Evolutionary conservation across 192 early-diverging fungal genomes (phyloP).

Genomic region (Coemansia brasiliensis): DNA sequence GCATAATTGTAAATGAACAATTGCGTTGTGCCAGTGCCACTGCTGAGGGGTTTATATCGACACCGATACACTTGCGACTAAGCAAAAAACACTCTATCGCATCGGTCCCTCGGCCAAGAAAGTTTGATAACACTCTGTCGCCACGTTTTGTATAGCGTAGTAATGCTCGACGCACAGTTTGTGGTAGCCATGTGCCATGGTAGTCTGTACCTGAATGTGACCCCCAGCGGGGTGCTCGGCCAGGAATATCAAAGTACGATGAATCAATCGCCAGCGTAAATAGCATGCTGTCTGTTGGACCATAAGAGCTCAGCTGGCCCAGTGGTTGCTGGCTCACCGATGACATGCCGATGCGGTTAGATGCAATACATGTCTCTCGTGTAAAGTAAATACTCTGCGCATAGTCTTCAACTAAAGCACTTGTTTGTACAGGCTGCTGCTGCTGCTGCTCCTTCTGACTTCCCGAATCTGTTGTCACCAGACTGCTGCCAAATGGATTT

Average conservation of each 20-base stretch:
- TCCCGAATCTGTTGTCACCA: neutral
- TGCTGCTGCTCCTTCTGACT: constrained; percentile 1
- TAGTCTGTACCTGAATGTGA: constrained; percentile 92
- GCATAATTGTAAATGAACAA: constrained; percentile 77
- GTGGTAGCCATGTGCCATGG: constrained; percentile 93
- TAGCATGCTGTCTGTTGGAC: constrained; percentile 52
- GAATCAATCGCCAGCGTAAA: constrained; percentile 78
- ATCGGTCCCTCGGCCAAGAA: constrained; percentile 91
- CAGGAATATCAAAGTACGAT: constrained; percentile 90
- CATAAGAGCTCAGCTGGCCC: constrained; percentile 45
- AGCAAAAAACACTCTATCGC: constrained; percentile 86
- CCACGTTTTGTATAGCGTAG: constrained; percentile 74
- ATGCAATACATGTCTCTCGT: constrained; percentile 47
- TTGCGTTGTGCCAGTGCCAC: constrained; percentile 83
- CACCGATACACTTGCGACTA: constrained; percentile 72
- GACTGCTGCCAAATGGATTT: constrained; percentile 46
- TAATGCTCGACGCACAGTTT: constrained; percentile 78
- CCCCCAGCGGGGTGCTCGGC: constrained; percentile 85
- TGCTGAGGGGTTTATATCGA: constrained; percentile 89
- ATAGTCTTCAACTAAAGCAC: constrained; percentile 46
- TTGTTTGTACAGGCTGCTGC: neutral
- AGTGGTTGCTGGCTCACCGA: constrained; percentile 49
- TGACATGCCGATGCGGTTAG: constrained; percentile 14
- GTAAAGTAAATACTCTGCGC: constrained; percentile 48
- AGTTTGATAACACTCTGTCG: constrained; percentile 85